Conservation (phyloP, 371 early-diverging fungal genomes). For the Chytridium lagenaria region DNA sequence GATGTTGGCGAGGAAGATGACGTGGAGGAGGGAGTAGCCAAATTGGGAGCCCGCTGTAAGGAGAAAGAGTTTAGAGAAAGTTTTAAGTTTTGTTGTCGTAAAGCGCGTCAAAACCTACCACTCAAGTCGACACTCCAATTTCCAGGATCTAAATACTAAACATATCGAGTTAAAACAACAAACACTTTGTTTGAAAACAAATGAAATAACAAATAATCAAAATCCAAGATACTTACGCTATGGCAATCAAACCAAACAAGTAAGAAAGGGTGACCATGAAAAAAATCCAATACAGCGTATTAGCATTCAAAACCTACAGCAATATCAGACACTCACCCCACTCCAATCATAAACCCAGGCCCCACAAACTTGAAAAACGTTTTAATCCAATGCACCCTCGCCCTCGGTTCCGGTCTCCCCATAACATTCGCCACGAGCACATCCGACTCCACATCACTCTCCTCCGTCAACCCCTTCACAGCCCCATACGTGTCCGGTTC, state of each 20-base stretch:
- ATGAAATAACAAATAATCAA: not conserved
- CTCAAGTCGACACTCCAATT: conserved; percentile 1
- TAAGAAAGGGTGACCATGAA: not conserved
- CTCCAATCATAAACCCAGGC: conserved; percentile 49
- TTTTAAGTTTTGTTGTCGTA: not conserved
- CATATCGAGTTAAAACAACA: not conserved
- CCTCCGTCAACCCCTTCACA: too few relatives aligned
- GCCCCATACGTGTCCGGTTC: too few relatives aligned
- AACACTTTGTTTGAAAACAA: not conserved
- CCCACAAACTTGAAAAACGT: conserved; percentile 44
- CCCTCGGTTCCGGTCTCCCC: not conserved
- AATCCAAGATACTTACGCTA: too few relatives aligned
- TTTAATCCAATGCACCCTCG: not conserved
- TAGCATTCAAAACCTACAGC: too few relatives aligned
- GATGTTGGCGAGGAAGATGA: conserved; percentile 76
- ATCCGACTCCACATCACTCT: too few relatives aligned
- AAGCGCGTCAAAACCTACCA: not conserved
- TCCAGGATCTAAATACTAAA: not conserved
- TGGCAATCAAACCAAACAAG: not conserved
- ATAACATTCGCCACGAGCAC: not conserved
- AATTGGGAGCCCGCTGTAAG: conserved; percentile 67
- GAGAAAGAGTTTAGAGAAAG: not conserved
- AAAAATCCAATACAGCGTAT: not conserved
- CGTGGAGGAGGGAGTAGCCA: conserved; percentile 74
- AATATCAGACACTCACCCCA: conserved; percentile 31